Conservation (phyloP, 1,284 basidiomycete species). For the Pulveroboletus sp. region DNA sequence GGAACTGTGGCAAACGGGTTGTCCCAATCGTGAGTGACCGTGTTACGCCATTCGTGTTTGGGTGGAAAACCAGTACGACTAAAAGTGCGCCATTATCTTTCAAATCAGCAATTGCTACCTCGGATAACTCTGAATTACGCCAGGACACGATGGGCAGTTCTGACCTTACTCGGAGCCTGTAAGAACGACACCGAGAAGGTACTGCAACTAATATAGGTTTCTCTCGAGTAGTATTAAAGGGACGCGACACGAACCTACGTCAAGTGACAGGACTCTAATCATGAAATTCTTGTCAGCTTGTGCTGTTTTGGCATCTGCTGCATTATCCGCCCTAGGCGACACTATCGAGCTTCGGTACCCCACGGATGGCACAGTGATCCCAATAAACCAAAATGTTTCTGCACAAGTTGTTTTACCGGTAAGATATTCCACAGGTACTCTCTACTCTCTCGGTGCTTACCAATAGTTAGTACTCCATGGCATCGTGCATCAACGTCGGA, state of each 20-base stretch:
- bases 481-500: slow-evolving; percentile 30
- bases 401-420: slow-evolving; percentile 28
- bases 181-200: neutral
- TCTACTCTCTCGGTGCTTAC: neutral
- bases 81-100: neutral
- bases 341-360: slow-evolving; percentile 33
- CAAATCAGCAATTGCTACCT: too few species aligned
- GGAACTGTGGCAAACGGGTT: neutral
- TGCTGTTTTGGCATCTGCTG: neutral
- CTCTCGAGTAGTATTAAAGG: neutral
- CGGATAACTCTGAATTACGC: too few species aligned
- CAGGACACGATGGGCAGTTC: slow-evolving; percentile 47
- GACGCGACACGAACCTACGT: neutral
- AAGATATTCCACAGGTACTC: neutral
- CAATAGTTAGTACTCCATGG: slow-evolving; percentile 22
- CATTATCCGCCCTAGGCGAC: slow-evolving; percentile 23
- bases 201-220: neutral
- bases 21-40: neutral
- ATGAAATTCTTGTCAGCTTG: too few species aligned
- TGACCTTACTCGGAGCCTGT: slow-evolving; percentile 8
- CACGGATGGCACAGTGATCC: slow-evolving; percentile 17
- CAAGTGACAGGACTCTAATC: slow-evolving; percentile 50
- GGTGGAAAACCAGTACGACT: neutral
- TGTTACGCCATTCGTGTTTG: neutral
- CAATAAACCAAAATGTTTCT: slow-evolving; percentile 20